Evolutionary conservation across 2,329 filamentous ascomycete species (phyloP), one percentile per base, ranked within the genome.

Genomic region (Penicillium capsulatum): DNA sequence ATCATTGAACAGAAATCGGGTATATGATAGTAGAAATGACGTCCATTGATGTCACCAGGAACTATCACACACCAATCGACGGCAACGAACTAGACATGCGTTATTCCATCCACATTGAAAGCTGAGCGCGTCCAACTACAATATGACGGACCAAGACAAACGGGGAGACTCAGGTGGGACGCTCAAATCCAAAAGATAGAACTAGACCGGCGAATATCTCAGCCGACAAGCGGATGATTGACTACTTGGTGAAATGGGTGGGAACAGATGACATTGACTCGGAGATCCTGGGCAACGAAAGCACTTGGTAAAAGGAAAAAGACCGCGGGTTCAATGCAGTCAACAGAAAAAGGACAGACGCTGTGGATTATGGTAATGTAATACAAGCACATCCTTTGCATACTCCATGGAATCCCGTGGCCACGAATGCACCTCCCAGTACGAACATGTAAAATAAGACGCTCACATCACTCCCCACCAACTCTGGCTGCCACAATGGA

Each of bases 341-440:
- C 47, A 35, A 31, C 32, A 46, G 30, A 30, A 36, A 31, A 30
- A 37, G 19, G 41, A 45, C 34, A 51, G 43, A 54, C 51, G 53
- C 53, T 56, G 50, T 9, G 19, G 46, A 54, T 55, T 55, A 55
- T 55, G 54, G 50, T 54, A 54, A 53, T 47, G 52, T 54, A 54
- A 48, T 53, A 55, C 50, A 47, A 50, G 49, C 50, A 54, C 43
- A 50, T 50, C 39, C 42, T 53, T 55, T 49, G 53, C 50, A 50
- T 48, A 50, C 50, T 51, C 51, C 47, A 48, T 44, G 41, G 45
- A 42, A 43, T 47, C 50, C n/a, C 51, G 44, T 53, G 49, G 45
- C 51, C 50, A 40, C 41, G 45, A 48, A 52, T 55, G 50, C 53
- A 53, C 51, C 53, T 48, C 46, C 48, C 39, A 40, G 28, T 50